Evolutionary conservation across 352 stramenopile genomes (phyloP), one percentile per base, ranked within the genome.

Genomic region (Globisporangium carolinianum): DNA sequence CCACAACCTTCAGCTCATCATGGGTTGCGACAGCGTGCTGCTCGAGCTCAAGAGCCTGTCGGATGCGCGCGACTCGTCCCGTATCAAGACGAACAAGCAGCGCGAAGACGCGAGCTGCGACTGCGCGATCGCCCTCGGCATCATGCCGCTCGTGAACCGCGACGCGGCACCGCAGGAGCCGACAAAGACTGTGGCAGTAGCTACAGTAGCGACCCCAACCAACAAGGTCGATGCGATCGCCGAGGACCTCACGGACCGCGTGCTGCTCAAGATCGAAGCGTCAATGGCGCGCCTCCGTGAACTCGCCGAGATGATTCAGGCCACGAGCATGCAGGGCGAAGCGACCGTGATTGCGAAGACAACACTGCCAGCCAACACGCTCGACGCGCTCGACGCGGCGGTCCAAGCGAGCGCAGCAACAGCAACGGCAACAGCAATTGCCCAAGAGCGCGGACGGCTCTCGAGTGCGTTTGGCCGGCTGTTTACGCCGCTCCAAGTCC

Each of bases 241-340:
- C 0, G 83, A 94, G 66, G 83, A 94, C 49, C 77, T 86, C 66
- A 94, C 83, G 14, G 83, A 94, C 55, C 81, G 79, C 38, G 77
- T 77, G 50, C 66, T 94, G 48, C 76, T 73, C 65, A 89, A 87
- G 54, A 81, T 94, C 39, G 80, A 91, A 63, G 75, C 76, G 6
- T 76, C 81, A 4, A 77, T 94, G 63, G 70, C 85, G 38, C 71
- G 81, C 1, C 71, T 94, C 2, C 67, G 79, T 0, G 81, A 94
- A 43, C 69, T 94, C 60, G 81, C 79, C 14, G 83, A 94, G 65
- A 75, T 90, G 47, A 77, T 94, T 52, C 83, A 94, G 53, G 78
- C 81, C 51, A 90, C 81, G 18, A 94, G 83, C 58, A 88, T 94
- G 78, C 79, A 94, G 59, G 79, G 83, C 45, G 83, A 93, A 62